Conservation (phyloP, 2,329 filamentous ascomycete species). For the Dendryphion nanum region DNA sequence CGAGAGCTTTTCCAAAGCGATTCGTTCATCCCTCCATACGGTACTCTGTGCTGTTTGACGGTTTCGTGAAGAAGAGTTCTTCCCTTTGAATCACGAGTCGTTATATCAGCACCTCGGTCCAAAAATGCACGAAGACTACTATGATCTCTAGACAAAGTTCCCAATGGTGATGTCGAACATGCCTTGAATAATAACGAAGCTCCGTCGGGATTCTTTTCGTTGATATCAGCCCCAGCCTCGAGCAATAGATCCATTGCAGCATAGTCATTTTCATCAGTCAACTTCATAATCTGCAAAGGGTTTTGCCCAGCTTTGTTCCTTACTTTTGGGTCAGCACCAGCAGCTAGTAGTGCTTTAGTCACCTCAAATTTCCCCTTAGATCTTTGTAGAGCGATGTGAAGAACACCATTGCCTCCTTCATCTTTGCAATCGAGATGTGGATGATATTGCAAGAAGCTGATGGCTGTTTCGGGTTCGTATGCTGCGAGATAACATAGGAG, state of each 20-base stretch:
- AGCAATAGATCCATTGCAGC: constrained; percentile 19
- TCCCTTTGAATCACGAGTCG: too few relatives aligned
- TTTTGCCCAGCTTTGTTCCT: constrained; percentile 1
- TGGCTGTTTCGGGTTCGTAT: not conserved
- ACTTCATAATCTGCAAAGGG: constrained; percentile 3
- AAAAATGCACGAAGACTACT: too few relatives aligned
- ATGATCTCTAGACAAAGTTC: too few relatives aligned
- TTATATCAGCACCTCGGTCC: too few relatives aligned
- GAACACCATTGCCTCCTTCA: constrained; percentile 4
- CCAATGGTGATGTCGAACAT: too few relatives aligned
- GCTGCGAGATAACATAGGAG: constrained; percentile 1
- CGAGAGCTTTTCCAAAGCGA: too few relatives aligned
- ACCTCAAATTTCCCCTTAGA: not conserved
- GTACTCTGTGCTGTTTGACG: too few relatives aligned
- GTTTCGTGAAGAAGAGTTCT: too few relatives aligned
- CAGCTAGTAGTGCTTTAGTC: constrained; percentile 2
- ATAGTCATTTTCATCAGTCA: constrained; percentile 2
- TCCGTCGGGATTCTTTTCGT: constrained; percentile 12
- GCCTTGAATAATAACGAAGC: not conserved
- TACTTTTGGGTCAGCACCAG: constrained; percentile 8
- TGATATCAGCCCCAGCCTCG: constrained; percentile 20
- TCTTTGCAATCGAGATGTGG: constrained; percentile 6
- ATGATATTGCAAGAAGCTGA: constrained; percentile 6
- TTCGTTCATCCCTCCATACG: too few relatives aligned
- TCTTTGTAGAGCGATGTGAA: constrained; percentile 4